Evolutionary conservation across 179 eudicot species (phyloP).

Genomic region (Dionaea muscipula): DNA sequence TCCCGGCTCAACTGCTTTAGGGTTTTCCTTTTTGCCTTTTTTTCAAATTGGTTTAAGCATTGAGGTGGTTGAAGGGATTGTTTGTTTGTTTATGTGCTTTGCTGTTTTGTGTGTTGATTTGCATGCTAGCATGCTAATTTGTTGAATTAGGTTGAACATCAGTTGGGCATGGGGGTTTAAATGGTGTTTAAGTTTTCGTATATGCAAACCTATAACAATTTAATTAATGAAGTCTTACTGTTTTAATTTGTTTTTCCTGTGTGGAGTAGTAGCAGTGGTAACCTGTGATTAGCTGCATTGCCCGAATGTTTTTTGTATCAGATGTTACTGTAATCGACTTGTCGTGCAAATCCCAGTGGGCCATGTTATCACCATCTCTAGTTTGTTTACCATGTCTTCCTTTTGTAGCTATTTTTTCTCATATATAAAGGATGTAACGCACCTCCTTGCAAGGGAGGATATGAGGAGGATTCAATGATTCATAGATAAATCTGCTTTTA

Average conservation of each 20-base stretch:
- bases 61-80: no score
- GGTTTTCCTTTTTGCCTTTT: no score
- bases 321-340: slow-evolving; percentile 66
- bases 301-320: slow-evolving; percentile 63
- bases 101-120: no score
- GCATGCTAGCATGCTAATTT: no score
- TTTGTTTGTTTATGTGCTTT: no score
- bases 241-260: neutral
- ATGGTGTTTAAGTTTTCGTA: no score
- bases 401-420: slow-evolving; percentile 46
- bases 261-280: slow-evolving; percentile 6
- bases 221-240: no score
- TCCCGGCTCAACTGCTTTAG: no score
- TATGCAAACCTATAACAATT: no score
- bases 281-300: slow-evolving; percentile 94
- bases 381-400: slow-evolving; percentile 52
- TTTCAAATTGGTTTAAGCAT: no score
- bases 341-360: slow-evolving; percentile 25
- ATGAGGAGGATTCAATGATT: neutral
- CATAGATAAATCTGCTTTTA: neutral
- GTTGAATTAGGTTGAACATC: no score
- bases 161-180: no score
- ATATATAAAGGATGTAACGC: slow-evolving; percentile 36
- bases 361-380: slow-evolving; percentile 68
- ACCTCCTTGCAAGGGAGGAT: slow-evolving; percentile 6